Evolutionary conservation across 371 early-diverging fungal genomes (phyloP), one percentile per base, ranked within the genome.

Genomic region (Rhizopus delemar): DNA sequence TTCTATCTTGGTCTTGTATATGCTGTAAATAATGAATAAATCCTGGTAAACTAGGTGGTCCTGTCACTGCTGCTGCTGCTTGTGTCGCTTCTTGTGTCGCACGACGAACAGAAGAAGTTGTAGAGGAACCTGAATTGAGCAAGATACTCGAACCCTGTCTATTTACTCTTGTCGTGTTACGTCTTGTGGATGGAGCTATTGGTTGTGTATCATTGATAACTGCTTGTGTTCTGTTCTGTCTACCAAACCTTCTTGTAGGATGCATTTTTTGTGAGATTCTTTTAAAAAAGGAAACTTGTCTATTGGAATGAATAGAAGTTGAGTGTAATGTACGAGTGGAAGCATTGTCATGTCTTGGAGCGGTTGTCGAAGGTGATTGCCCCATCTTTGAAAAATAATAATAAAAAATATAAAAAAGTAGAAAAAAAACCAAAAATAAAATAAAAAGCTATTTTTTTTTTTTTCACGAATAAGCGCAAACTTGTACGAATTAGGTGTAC

Each of bases 271-370:
- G 53, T 2, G 68, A 62, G 28, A 67, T 56, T 56, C 60, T 45
- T 43, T 56, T 48, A 49, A 67, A 62, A 35, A 67, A 67, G 0
- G 63, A 59, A 0, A 48, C 5, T 12, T 56, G 63, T 43, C 52
- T 59, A 45, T 56, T 51, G 4, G 68, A 67, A 33, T 58, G 22
- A 33, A 62, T 53, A 6, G 68, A 67, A 31, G 52, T 56, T 12
- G 68, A 67, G 43, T 67, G 68, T 49, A 67, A 56, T 38, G 68
- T 67, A 12, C 60, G 59, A 39, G 60, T 63, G 3, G 68, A 67
- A 6, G 63, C 63, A 53, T 67, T 56, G 46, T 67, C 68, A 48
- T 56, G 68, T 43, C 60, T 46, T 15, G 15, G 39, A 33, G 41
- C 28, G 12, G 50, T 11, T 28, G 55, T 41, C 34, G 59, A 59